Evolutionary conservation across 2,329 filamentous ascomycete species (phyloP), one percentile per base, ranked within the genome.

Genomic region (Aspergillus sp.): DNA sequence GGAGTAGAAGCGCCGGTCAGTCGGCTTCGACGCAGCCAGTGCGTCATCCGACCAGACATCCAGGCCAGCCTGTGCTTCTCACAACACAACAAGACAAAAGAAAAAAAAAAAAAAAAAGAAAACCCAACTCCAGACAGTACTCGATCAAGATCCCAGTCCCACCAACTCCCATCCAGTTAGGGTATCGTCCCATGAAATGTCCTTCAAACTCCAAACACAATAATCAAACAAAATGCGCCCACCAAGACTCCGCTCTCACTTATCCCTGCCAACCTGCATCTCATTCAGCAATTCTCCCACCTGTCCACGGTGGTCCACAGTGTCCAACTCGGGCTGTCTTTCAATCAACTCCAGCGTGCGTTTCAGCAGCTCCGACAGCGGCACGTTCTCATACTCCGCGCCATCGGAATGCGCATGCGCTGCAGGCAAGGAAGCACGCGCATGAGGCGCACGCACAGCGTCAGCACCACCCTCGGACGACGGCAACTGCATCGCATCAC

Each of bases 291-390:
- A 32, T 13, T 46, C 40, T 30, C 55, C 58, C 49, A 65, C 47
- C 20, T 38, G 47, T 8, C 41, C 43, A 17, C 61, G 60, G 35
- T 61, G 56, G 6, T 50, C 50, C 22, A 52, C 14, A 2, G 51
- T 62, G 45, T 65, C 62, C 42, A 63, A 50, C 22, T 59, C 53
- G 0, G 62, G 60, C 4, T 50, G 47, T 9, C 41, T 46, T 20
- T 58, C 41, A 11, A 59, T 38, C 26, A 61, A 47, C 13, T 56
- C 52, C 9, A 55, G 30, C 7, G 54, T 49, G 17, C 49, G 54
- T 33, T 50, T 49, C 36, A 61, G 36, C 19, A 62, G 52, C 19
- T 53, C 20, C 14, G 47, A 14, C 9, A 63, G 50, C 3, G 60
- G 51, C n/a, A 56, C 41, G 13, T 52, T 47, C 41, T 56, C 43